phyloP scores from a whole-genome alignment of 106 monocot genomes.

The Dendrobium chrysotoxum region DNA sequence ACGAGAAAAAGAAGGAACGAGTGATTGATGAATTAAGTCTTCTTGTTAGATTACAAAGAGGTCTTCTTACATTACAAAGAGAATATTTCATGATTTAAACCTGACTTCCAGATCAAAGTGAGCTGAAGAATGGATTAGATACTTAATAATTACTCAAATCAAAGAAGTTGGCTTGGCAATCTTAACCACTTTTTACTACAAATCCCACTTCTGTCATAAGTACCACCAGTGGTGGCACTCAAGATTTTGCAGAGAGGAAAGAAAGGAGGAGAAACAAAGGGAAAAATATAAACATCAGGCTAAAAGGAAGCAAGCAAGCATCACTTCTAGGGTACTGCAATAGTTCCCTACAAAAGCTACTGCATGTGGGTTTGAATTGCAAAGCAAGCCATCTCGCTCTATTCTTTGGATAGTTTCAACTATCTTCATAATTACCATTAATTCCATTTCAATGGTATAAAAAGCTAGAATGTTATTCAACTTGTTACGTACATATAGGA shows the following conservation, averaged over 20 bases:
- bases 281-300: neutral
- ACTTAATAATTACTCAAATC: neutral
- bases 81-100: neutral
- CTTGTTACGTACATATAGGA: neutral
- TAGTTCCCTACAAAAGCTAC: neutral
- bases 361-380: conserved; percentile 15
- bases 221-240: neutral
- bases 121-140: neutral
- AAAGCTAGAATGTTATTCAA: neutral
- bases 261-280: neutral
- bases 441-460: conserved; percentile 6
- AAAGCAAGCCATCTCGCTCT: conserved; percentile 5
- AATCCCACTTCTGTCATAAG: neutral
- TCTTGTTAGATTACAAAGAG: too few relatives aligned
- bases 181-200: neutral
- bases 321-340: neutral
- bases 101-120: neutral
- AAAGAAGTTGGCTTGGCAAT: neutral
- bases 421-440: conserved; percentile 13
- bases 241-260: neutral
- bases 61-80: neutral
- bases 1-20: too few relatives aligned
- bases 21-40: too few relatives aligned
- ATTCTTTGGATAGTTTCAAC: neutral
- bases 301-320: neutral